These are phyloP conservation scores for Penicillium canescens DNA, from an alignment of 495 filamentous ascomycete species.

Conservation along the genomic window DNA sequence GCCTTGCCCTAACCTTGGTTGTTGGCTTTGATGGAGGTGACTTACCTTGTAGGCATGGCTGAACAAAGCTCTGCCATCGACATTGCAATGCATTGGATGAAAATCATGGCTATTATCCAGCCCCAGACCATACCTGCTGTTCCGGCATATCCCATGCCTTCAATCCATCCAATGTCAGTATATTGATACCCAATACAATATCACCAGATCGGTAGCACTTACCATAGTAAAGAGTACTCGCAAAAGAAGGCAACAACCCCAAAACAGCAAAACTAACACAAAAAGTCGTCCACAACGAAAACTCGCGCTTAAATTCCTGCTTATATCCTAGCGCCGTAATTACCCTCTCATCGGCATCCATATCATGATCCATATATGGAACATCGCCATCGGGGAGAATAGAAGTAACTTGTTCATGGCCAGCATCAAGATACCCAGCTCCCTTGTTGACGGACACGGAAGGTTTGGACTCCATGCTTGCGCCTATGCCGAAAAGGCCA, in stretches of 20 bases:
- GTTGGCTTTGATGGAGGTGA: neutral
- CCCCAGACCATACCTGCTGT: slow-evolving; percentile 84
- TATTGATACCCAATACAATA: neutral
- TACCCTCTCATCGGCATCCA: slow-evolving; percentile 65
- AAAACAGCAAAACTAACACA: slow-evolving; percentile 77
- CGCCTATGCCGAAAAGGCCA: neutral
- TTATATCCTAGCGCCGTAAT: slow-evolving; percentile 74
- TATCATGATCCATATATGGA: slow-evolving; percentile 52
- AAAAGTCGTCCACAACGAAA: slow-evolving; percentile 81
- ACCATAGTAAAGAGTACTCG: slow-evolving; percentile 73
- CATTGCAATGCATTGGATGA: slow-evolving; percentile 72
- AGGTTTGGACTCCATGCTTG: slow-evolving; percentile 13
- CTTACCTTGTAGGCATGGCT: slow-evolving; percentile 64
- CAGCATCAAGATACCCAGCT: slow-evolving; percentile 26
- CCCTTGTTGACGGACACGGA: slow-evolving; percentile 20
- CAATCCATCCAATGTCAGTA: slow-evolving; percentile 10
- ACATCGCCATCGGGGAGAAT: slow-evolving; percentile 65
- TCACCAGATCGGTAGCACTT: neutral
- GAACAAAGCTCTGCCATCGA: slow-evolving; percentile 68
- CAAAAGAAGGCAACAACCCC: slow-evolving; percentile 73
- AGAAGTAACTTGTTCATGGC: slow-evolving; percentile 64
- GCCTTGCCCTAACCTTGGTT: neutral
- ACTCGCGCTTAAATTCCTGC: slow-evolving; percentile 80
- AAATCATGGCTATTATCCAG: slow-evolving; percentile 74
- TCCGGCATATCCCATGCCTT: slow-evolving; percentile 76